These are phyloP conservation scores for Macroventuria anomochaeta DNA, from an alignment of 2,329 filamentous ascomycete genomes.

Conservation along the genomic window DNA sequence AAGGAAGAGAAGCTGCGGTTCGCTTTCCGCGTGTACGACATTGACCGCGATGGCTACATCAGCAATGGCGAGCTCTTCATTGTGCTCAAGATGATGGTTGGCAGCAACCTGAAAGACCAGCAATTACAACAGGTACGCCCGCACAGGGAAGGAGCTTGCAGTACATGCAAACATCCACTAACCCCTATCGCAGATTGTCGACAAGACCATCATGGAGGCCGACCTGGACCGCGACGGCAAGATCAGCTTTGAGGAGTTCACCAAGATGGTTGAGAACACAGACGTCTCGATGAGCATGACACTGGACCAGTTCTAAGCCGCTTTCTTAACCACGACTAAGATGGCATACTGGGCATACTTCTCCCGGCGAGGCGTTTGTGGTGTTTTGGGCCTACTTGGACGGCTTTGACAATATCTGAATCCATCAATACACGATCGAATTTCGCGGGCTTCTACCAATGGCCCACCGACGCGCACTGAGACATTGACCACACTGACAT, in stretches of 20 bases:
- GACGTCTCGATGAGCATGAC: constrained; percentile 74
- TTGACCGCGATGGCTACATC: constrained; percentile 97
- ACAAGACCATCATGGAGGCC: constrained; percentile 99
- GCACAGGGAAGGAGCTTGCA: neutral
- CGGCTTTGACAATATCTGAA: constrained; percentile 33
- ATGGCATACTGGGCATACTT: constrained; percentile 22
- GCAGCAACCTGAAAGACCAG: constrained; percentile 98
- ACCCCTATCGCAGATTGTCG: constrained; percentile 71
- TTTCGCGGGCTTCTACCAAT: constrained; percentile 1
- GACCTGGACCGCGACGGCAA: constrained; percentile 95
- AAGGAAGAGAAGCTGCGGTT: constrained; percentile 98
- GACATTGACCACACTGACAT: neutral
- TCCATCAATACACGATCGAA: constrained; percentile 33
- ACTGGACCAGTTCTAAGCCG: constrained; percentile 59
- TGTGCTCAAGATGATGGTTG: constrained; percentile 99
- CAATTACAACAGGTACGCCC: constrained; percentile 79
- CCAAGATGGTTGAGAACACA: constrained; percentile 97
- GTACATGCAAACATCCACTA: neutral
- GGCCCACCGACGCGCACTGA: neutral
- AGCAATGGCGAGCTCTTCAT: constrained; percentile 99
- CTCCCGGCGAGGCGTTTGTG: constrained; percentile 46
- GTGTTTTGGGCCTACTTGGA: constrained; percentile 30
- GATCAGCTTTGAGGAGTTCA: constrained; percentile 99
- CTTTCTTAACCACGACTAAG: constrained; percentile 17
- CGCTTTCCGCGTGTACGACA: constrained; percentile 99